Conservation (phyloP, 2,329 filamentous ascomycete genomes). For the Onygenales sp. region DNA sequence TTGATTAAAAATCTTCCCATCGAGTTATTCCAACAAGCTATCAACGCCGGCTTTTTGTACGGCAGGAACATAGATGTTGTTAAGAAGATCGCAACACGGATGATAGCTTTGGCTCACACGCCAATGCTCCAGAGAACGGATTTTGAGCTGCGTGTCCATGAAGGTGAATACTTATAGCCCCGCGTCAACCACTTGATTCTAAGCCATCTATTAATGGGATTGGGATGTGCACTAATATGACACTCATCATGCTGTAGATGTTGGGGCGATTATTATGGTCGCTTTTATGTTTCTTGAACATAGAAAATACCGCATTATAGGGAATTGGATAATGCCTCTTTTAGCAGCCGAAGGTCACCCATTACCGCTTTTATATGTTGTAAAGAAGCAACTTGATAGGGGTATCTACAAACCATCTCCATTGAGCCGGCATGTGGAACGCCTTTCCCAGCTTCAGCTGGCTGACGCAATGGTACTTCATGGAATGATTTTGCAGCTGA, state of each 20-base stretch:
- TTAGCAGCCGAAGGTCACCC: not conserved
- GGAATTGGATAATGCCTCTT: not conserved
- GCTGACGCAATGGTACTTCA: slow-evolving; percentile 7
- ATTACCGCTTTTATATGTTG: not conserved
- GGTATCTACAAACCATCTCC: not conserved
- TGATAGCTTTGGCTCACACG: too few relatives aligned
- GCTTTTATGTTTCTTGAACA: not conserved
- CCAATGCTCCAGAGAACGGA: too few relatives aligned
- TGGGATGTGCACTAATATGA: too few relatives aligned
- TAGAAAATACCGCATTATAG: not conserved
- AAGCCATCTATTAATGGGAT: too few relatives aligned
- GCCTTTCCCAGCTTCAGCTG: slow-evolving; percentile 2
- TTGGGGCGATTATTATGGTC: not conserved
- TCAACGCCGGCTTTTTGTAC: not conserved
- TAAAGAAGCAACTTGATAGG: not conserved
- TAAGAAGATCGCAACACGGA: not conserved
- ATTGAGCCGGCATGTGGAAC: slow-evolving; percentile 4
- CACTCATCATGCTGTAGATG: not conserved
- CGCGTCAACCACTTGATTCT: too few relatives aligned
- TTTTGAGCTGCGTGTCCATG: too few relatives aligned
- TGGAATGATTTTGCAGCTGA: slow-evolving; percentile 3
- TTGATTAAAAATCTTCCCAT: not conserved
- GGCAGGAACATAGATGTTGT: not conserved
- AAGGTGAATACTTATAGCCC: too few relatives aligned
- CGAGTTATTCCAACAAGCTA: not conserved